Conservation (phyloP, 2,329 filamentous ascomycete genomes). For the Chaetomium sp. region DNA sequence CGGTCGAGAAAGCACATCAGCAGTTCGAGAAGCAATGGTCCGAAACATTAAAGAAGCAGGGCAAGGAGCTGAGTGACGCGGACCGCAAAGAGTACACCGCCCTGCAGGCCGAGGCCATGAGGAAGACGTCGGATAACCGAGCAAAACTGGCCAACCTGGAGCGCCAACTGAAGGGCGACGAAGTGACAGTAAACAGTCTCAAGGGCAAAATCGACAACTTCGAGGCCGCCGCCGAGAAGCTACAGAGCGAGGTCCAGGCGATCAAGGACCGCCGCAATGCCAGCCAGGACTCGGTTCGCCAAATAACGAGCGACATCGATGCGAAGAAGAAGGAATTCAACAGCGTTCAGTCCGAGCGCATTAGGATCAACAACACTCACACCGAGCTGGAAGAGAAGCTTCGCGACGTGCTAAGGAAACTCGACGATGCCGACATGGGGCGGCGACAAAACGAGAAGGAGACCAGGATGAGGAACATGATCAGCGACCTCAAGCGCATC, state of each 20-base stretch:
- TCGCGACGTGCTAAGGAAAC: slow-evolving; percentile 74
- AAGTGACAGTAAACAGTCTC: slow-evolving; percentile 85
- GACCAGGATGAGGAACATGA: slow-evolving; percentile 74
- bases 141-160: slow-evolving; percentile 82
- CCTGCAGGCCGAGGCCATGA: slow-evolving; percentile 81
- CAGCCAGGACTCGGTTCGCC: slow-evolving; percentile 64
- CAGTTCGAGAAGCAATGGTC: slow-evolving; percentile 88
- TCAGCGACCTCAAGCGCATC: slow-evolving; percentile 83
- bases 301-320: slow-evolving; percentile 76
- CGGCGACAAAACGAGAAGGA: slow-evolving; percentile 85
- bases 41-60: slow-evolving; percentile 81
- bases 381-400: slow-evolving; percentile 93
- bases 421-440: slow-evolving; percentile 83
- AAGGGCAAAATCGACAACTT: slow-evolving; percentile 84
- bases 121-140: slow-evolving; percentile 78
- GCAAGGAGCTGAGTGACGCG: slow-evolving; percentile 78
- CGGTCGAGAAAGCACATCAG: slow-evolving; percentile 85
- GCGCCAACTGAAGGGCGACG: slow-evolving; percentile 86
- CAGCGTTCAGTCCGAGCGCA: slow-evolving; percentile 77
- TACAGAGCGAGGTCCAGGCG: slow-evolving; percentile 69
- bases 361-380: slow-evolving; percentile 76
- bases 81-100: slow-evolving; percentile 89
- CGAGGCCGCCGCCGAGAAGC: slow-evolving; percentile 71
- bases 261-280: slow-evolving; percentile 69
- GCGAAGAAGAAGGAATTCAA: slow-evolving; percentile 90